Base-by-base conservation (phyloP, 2,329 filamentous ascomycete species). In the Talaromyces piceae region DNA sequence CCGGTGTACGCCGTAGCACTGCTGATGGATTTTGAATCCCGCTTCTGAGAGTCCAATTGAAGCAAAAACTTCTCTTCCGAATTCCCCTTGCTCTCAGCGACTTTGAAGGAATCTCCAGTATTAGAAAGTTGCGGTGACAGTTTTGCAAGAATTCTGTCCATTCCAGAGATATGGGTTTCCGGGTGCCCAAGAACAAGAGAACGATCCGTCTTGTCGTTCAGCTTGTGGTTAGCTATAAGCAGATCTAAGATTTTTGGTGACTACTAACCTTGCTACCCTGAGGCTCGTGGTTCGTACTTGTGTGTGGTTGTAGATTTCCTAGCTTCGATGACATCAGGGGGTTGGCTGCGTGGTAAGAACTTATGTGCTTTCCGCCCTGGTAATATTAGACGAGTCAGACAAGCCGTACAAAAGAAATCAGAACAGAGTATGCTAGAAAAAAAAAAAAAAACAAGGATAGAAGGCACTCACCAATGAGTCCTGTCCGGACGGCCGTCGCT, bases 1-100 rank as follows among this genome's bases (percentile, higher is more conserved):
- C 60, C 53, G 7, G 20, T 48, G n/a, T 37, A 52, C 27, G 53
- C 27, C 1, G 57, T 47, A 11, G 52, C 51, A 33, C 49, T 56
- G 39, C 58, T 61, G 31, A 53, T 55, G 16, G 54, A 49, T 41
- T 80, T 63, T 48, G 74, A 73, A 52, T 80, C 74, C 54, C 77
- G 79, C 62, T 86, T 81, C 65, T 81, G 77, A 47, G 74, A 74
- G 46, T 84, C 26, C 9, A 33, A 23, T n/a, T 49, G 68, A n/a
- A 76, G 65, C 41, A 73, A 73, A 61, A 85, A 81, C 61, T 89
- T 85, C 65, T 90, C 83, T n/a, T 81, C 81, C 45, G 91, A 76
- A 63, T 84, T 86, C 51, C 84, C 81, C 57, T 90, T 73, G 47
- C 90, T 59, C 11, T 63, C 62, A 41, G 62, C 54, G 26, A 60